These are phyloP conservation scores for Eutypa lata DNA, from an alignment of 2,329 filamentous ascomycete genomes.

Conservation along the genomic window DNA sequence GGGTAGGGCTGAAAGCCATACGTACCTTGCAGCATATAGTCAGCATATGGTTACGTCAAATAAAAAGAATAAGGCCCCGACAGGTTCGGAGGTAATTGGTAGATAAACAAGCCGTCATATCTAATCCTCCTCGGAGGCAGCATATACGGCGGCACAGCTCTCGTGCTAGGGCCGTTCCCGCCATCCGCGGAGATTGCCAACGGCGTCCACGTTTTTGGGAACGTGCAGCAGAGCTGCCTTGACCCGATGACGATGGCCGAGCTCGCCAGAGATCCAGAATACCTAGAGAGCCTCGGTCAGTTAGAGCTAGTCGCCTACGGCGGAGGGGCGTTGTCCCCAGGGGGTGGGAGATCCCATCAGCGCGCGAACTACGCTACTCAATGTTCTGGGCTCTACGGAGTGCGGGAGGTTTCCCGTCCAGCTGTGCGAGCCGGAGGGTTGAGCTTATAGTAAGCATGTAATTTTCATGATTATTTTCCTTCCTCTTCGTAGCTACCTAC, in stretches of 20 bases:
- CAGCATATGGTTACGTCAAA: too few relatives aligned
- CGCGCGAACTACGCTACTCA: slow-evolving; percentile 21
- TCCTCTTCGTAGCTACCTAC: too few relatives aligned
- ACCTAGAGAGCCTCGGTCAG: slow-evolving; percentile 17
- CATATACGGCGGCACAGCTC: slow-evolving; percentile 20
- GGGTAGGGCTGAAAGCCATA: too few relatives aligned
- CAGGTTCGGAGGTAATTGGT: too few relatives aligned
- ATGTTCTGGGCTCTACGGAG: slow-evolving; percentile 31
- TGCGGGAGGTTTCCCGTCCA: slow-evolving; percentile 14
- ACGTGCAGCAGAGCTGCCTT: slow-evolving; percentile 11
- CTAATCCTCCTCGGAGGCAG: slow-evolving; percentile 12
- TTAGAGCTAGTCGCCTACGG: slow-evolving; percentile 23
- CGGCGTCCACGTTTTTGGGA: slow-evolving; percentile 12
- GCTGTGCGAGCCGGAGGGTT: slow-evolving; percentile 23
- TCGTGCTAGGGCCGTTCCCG: slow-evolving; percentile 22
- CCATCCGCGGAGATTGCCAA: slow-evolving; percentile 15
- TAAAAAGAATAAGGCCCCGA: too few relatives aligned
- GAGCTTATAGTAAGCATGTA: too few relatives aligned
- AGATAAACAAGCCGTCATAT: too few relatives aligned
- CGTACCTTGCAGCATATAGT: too few relatives aligned
- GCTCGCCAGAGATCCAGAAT: slow-evolving; percentile 15
- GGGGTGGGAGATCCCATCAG: slow-evolving; percentile 26
- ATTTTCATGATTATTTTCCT: too few relatives aligned
- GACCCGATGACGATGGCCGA: slow-evolving; percentile 18
- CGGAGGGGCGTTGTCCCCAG: slow-evolving; percentile 23